Conservation (phyloP, 2,329 filamentous ascomycete species). For the Escovopsis sp. region DNA sequence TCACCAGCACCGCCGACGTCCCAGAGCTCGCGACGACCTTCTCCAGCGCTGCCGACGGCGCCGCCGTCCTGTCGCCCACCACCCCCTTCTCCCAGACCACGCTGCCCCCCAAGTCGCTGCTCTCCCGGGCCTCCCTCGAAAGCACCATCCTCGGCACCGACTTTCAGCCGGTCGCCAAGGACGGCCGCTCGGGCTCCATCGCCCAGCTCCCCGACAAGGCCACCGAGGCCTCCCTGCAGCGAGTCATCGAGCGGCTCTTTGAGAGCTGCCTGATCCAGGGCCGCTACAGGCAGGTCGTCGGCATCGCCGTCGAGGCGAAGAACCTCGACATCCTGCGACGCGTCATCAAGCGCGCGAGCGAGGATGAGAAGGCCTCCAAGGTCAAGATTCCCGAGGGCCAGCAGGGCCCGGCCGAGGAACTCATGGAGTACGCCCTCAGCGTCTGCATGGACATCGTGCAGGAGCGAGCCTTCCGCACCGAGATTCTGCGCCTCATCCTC, state of each 20-base stretch:
- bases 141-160: conserved; percentile 46
- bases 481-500: conserved; percentile 85
- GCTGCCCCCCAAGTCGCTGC: conserved; percentile 80
- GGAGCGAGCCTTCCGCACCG: conserved; percentile 66
- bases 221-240: conserved; percentile 66
- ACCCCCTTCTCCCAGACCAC: conserved; percentile 92
- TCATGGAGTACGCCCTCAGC: conserved; percentile 91
- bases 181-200: conserved; percentile 41
- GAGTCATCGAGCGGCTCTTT: conserved; percentile 77
- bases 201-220: conserved; percentile 51
- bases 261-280: conserved; percentile 75
- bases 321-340: conserved; percentile 75
- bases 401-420: conserved; percentile 59
- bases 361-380: conserved; percentile 62
- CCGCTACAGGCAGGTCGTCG: conserved; percentile 88
- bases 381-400: conserved; percentile 33
- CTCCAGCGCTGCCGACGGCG: conserved; percentile 49
- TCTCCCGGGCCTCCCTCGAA: conserved; percentile 65
- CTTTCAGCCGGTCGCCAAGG: conserved; percentile 37
- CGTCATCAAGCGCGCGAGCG: conserved; percentile 77
- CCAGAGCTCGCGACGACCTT: conserved; percentile 73
- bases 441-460: conserved; percentile 98
- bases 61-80: conserved; percentile 69
- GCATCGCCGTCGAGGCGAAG: conserved; percentile 89
- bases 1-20: conserved; percentile 31